phyloP scores from a whole-genome alignment of 2,329 filamentous ascomycete genomes.

The Venturiaceae sp. region DNA sequence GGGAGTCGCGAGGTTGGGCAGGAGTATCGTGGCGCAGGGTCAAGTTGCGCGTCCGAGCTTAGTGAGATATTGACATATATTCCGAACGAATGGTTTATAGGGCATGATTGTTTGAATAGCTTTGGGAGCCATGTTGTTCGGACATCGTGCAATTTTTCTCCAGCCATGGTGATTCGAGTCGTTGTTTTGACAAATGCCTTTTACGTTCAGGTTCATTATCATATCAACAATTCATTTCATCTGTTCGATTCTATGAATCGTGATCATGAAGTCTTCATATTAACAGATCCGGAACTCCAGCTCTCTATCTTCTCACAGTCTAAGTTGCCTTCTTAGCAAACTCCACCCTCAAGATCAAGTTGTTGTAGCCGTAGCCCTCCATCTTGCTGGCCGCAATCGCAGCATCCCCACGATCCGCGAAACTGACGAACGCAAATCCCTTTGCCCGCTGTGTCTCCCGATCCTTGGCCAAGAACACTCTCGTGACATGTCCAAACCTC shows the following conservation, averaged over 20 bases:
- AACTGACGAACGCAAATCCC: constrained; percentile 98
- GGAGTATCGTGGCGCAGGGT: background rate
- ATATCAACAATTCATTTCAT: background rate
- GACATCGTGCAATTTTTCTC: too few relatives aligned
- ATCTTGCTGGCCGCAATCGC: constrained; percentile 92
- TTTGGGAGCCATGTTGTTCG: too few relatives aligned
- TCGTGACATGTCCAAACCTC: constrained; percentile 89
- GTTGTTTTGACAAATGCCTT: too few relatives aligned
- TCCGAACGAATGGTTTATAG: too few relatives aligned
- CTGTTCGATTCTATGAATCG: background rate
- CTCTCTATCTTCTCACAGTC: background rate
- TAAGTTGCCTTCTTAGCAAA: constrained; percentile 61
- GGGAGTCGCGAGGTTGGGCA: background rate
- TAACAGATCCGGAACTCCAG: background rate
- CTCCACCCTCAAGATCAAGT: constrained; percentile 78
- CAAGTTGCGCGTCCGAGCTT: background rate
- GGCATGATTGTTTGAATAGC: too few relatives aligned
- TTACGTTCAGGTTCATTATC: background rate
- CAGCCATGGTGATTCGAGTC: too few relatives aligned
- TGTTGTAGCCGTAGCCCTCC: constrained; percentile 90
- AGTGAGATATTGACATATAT: too few relatives aligned
- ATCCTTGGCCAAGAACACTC: constrained; percentile 97
- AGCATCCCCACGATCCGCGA: constrained; percentile 80
- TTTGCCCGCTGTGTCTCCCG: constrained; percentile 92
- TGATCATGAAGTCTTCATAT: background rate